Evolutionary conservation across 768 basidiomycete genomes (phyloP).

Genomic region (Podaxis rugospora): DNA sequence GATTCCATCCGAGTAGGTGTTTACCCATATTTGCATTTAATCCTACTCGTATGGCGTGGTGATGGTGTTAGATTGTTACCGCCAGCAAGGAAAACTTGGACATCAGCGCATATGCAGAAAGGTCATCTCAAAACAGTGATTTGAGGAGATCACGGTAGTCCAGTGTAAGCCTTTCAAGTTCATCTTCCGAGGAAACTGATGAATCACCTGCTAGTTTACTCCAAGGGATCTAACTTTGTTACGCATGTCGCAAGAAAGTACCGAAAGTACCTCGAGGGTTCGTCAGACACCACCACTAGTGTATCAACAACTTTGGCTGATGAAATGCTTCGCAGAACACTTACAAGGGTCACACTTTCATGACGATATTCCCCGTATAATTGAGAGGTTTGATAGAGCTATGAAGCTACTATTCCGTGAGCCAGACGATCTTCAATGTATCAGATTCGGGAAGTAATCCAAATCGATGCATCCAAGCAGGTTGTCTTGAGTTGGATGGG

Average conservation of each 20-base stretch:
- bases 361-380: conserved; percentile 15
- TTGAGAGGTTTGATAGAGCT: conserved; percentile 38
- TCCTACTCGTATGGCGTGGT: conserved; percentile 20
- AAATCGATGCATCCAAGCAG: conserved; percentile 36
- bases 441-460: conserved; percentile 44
- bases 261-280: conserved; percentile 27
- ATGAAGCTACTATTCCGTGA: conserved; percentile 42
- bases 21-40: neutral
- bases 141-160: conserved; percentile 29
- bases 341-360: conserved; percentile 12
- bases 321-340: neutral
- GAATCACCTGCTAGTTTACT: conserved; percentile 24
- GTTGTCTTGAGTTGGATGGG: conserved; percentile 41
- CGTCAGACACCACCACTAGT: neutral
- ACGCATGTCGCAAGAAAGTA: conserved; percentile 26
- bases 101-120: conserved; percentile 30
- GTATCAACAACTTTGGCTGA: neutral
- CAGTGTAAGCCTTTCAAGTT: conserved; percentile 1
- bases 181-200: neutral
- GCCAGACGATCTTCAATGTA: conserved; percentile 34
- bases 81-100: conserved; percentile 44
- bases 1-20: conserved; percentile 17
- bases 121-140: conserved; percentile 13
- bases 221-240: conserved; percentile 40
- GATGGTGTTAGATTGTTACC: conserved; percentile 34